Evolutionary conservation across 2,329 filamentous ascomycete species (phyloP), one percentile per base, ranked within the genome.

Genomic region (Alternaria metachromatica): DNA sequence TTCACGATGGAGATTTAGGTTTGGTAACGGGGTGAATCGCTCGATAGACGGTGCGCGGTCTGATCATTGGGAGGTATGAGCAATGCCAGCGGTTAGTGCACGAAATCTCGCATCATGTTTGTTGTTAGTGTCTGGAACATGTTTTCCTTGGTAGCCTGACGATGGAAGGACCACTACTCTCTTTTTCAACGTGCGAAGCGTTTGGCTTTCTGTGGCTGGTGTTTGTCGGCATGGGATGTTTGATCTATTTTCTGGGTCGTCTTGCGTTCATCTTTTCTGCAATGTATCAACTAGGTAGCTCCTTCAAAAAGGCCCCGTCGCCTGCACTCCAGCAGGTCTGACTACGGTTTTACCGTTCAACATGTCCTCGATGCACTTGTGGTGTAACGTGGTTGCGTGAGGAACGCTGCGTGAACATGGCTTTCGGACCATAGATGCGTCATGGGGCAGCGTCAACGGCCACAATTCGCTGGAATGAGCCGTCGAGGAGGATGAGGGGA

Each of bases 231-330:
- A 64, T 62, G 66, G 61, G 58, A 50, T 61, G 20, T 66, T 63
- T 64, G 59, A 64, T 67, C 58, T 65, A 62, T 62, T 58, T 65
- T 59, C 50, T 60, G 64, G 62, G 60, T 57, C 62, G 62, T 66
- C 61, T 55, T 65, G 60, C 62, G 48, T 69, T 70, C 56, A 62
- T 67, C 55, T 68, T 70, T 70, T 64, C 71, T 75, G 69, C 64
- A 58, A 71, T 77, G 74, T 77, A 77, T 76, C 71, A 73, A 69
- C 54, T 77, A 76, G 68, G 68, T 77, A 77, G 73, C 37, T 67
- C 65, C 62, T 65, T 50, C 63, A 66, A 74, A 75, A 72, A 67
- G 61, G 67, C 65, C 68, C 57, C 46, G 67, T 71, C 67, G 66
- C 65, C 72, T 63, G 56, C 58, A 63, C 21, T 33, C 30, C 51